These are phyloP conservation scores for Naganishia vaughanmartiniae DNA, from an alignment of 768 basidiomycete species.

Conservation along the genomic window DNA sequence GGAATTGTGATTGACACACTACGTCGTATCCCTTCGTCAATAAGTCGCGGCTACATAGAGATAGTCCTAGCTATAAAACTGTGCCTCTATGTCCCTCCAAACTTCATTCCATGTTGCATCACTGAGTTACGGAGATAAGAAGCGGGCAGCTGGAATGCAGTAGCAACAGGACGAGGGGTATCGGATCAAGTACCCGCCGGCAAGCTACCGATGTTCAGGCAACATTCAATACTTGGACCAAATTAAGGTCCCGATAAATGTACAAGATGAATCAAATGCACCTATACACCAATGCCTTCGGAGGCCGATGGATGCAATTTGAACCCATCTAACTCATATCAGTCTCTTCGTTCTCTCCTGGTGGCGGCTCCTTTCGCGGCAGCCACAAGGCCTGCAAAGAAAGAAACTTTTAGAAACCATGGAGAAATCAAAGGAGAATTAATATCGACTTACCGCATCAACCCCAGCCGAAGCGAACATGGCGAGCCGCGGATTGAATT, in stretches of 20 bases:
- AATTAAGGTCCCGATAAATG: background rate
- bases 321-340: background rate
- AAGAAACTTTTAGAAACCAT: conserved; percentile 51
- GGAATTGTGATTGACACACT: too few relatives aligned
- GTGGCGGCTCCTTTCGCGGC: conserved; percentile 56
- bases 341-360: conserved; percentile 38
- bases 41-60: too few relatives aligned
- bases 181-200: too few relatives aligned
- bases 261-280: background rate
- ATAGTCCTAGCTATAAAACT: too few relatives aligned
- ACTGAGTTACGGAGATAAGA: too few relatives aligned
- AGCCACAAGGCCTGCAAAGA: conserved; percentile 59
- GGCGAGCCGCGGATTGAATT: conserved; percentile 80
- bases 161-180: too few relatives aligned
- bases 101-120: too few relatives aligned
- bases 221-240: background rate
- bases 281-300: conserved; percentile 1
- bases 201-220: too few relatives aligned
- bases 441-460: conserved; percentile 63
- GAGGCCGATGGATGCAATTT: background rate
- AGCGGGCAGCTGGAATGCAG: too few relatives aligned
- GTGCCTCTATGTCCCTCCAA: too few relatives aligned
- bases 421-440: conserved; percentile 35
- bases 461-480: conserved; percentile 63
- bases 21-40: too few relatives aligned